phyloP scores from a whole-genome alignment of 2,329 filamentous ascomycete species.

The Botrytis galanthina region DNA sequence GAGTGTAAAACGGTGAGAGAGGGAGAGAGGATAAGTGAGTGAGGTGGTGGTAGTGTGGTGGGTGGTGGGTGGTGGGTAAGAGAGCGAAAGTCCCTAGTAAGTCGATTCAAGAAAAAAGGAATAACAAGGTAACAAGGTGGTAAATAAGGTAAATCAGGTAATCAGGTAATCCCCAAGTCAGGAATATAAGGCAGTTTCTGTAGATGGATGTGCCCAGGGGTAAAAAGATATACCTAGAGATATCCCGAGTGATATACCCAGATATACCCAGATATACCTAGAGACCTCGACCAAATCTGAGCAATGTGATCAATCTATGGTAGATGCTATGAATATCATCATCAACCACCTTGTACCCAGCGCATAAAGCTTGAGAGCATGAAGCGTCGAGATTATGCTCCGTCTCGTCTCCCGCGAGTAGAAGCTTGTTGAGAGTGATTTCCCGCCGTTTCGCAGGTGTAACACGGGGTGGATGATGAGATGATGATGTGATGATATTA shows the following conservation, averaged over 20 bases:
- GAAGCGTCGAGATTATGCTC: background rate
- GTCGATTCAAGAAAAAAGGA: background rate
- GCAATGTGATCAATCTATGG: background rate
- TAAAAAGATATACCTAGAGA: background rate
- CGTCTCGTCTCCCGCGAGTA: background rate
- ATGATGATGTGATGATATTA: background rate
- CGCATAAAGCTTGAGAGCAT: background rate
- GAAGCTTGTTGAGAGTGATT: background rate
- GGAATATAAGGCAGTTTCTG: background rate
- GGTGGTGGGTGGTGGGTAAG: too few species aligned
- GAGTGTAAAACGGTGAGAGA: too few species aligned
- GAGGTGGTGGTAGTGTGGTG: too few species aligned
- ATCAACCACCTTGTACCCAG: background rate
- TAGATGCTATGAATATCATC: background rate
- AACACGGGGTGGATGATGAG: background rate
- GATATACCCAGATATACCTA: background rate
- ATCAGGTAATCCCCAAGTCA: background rate
- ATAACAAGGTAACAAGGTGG: background rate
- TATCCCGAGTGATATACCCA: too few species aligned
- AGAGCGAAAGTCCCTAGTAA: background rate
- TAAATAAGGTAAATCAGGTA: background rate
- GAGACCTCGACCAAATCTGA: background rate
- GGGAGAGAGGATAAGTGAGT: too few species aligned
- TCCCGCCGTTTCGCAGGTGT: background rate
- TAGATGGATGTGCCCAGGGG: background rate